Evolutionary conservation across 2,329 filamentous ascomycete genomes (phyloP), one percentile per base, ranked within the genome.

Genomic region (Diaporthe ampelina): DNA sequence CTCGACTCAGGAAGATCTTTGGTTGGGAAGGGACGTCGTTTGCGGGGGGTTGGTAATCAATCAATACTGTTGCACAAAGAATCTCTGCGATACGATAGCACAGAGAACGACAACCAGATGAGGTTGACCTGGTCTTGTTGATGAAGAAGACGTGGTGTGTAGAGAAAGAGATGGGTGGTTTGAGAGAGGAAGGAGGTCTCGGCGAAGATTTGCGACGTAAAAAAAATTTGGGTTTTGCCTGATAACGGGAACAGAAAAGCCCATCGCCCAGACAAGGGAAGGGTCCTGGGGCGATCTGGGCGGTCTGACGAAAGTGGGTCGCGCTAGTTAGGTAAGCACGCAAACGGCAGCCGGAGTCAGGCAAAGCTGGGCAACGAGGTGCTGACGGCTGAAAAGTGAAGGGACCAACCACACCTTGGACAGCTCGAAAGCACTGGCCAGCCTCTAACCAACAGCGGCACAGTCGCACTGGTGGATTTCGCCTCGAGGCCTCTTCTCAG

Each of bases 91-190:
- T 65, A 56, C 35, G 29, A 70, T 70, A 65, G 43, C 26, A 26
- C 68, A 45, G 70, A 61, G 43, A 50, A 52, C 43, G 48, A 67
- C 40, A 50, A 24, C 59, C 61, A 69, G 56, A 72, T 73, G 70
- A 15, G 50, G 32, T 43, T 65, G 54, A 77, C 74, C 75, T 78
- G 77, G 78, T 65, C 71, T 71, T 75, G 70, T 32, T 73, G 76
- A 72, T 75, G 70, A 70, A 72, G 73, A 48, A 72, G 70, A 75
- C 73, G 65, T 57, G 61, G 50, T 74, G 58, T 70, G 68, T 58
- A 72, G 68, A 63, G 72, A 52, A 71, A 73, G 73, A 73, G 71
- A 76, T 69, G 73, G 74, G 40, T 45, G 40, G 43, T 45, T 74
- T 73, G 63, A 54, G 65, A 70, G 58, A 65, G 43, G 63, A 61